Evolutionary conservation across 2,329 filamentous ascomycete genomes (phyloP).

Genomic region (Hypoxylon sp.): DNA sequence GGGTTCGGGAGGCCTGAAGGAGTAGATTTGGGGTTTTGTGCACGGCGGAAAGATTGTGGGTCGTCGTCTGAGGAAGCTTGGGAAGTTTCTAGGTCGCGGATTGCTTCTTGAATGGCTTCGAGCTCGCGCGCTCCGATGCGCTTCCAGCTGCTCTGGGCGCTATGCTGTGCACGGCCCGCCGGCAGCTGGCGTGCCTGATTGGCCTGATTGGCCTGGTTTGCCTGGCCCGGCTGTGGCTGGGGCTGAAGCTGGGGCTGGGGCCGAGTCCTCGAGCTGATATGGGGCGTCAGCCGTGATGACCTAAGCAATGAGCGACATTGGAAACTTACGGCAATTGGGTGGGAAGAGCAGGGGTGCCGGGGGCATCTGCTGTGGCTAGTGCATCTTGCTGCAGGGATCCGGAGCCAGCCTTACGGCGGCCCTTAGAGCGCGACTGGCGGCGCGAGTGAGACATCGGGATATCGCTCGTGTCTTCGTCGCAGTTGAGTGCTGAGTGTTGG

Average conservation of each 20-base stretch:
- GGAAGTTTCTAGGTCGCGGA: neutral
- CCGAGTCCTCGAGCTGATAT: neutral
- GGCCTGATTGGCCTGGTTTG: too few species aligned
- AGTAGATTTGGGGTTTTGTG: too few species aligned
- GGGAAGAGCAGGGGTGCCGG: neutral
- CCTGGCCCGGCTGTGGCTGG: neutral
- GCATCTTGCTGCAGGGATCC: neutral
- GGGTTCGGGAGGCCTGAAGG: too few species aligned
- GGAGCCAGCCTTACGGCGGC: neutral
- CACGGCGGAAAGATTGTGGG: too few species aligned
- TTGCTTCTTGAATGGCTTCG: conserved; percentile 13
- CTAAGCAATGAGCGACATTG: neutral
- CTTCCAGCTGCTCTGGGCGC: conserved; percentile 21
- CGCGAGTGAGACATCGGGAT: too few species aligned
- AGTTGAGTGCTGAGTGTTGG: too few species aligned
- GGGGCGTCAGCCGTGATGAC: neutral
- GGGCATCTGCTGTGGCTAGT: neutral
- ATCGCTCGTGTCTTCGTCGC: too few species aligned
- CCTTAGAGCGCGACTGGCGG: neutral
- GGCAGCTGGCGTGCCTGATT: too few species aligned
- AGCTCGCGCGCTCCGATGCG: conserved; percentile 37
- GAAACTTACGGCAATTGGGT: neutral
- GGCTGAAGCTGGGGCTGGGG: conserved; percentile 1
- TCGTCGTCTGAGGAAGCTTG: neutral
- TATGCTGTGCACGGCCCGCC: neutral